Evolutionary conservation across 2,329 filamentous ascomycete genomes (phyloP), one percentile per base, ranked within the genome.

Genomic region (Dendrostoma leiphaemia): DNA sequence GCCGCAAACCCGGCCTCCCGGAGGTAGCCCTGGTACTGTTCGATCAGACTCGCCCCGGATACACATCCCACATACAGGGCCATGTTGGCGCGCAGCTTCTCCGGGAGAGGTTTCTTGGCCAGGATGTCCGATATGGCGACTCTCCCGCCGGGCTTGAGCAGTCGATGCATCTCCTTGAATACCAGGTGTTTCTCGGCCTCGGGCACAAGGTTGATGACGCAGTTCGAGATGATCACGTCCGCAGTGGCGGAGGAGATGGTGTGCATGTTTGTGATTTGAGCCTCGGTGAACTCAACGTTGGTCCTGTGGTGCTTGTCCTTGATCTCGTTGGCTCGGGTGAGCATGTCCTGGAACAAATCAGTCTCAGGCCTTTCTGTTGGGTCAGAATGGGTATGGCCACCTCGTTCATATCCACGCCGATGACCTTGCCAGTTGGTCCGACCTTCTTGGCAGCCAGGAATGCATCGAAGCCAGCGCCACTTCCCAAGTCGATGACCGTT

Each of bases 181-280:
- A 77, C 81, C 0, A 69, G 56, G 6, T 69, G 72, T 62, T 84
- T 85, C 9, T 85, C 79, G 0, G 57, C 53, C 8, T 67, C 63
- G 0, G 80, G 81, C 1, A 85, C 78, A 0, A 85, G 77, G 59
- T 85, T 85, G 56, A 86, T 68, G 24, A 84, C 82, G 56, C 83
- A 88, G 67, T 87, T 88, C 58, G 77, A 81, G 59, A 86, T 83
- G 53, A 87, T 76, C 61, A 78, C 79, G 65, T 85, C 74, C 17
- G 74, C 78, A 15, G 63, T 75, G 8, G 57, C 61, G 9, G 66
- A 59, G 0, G 74, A 67, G 19, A 84, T 76, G 3, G 68, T 60
- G 0, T 73, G 66, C 23, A 84, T 76, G 6, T 69, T 60, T 0
- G 78, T 83, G 61, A 86, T 84, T 17, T 62, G 63, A 2, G 73